A percentile compares a stretch with the other conserved stretches of the same genome.
These are phyloP conservation scores for Dioscorea dumetorum DNA, from an alignment of 106 monocot species.

Conservation along the genomic window DNA sequence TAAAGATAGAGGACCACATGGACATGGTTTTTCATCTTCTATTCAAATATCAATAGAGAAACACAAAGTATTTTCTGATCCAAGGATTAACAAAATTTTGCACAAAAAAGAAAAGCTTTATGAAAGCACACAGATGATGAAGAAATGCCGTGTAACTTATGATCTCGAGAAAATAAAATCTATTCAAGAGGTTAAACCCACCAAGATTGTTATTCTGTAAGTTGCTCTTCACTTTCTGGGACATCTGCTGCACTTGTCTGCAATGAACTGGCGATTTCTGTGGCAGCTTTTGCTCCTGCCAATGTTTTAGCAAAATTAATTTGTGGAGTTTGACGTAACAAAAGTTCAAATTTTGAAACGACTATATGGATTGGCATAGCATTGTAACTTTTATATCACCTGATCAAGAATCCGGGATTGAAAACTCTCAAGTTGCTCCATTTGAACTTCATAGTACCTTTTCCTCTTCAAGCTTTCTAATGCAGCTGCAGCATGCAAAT, in stretches of 20 bases:
- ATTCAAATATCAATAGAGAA: no score
- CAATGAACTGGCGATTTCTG: slow-evolving; percentile 8
- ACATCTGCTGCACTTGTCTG: slow-evolving; percentile 7
- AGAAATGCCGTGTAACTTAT: no score
- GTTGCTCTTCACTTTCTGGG: slow-evolving; percentile 16
- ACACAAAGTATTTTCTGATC: no score
- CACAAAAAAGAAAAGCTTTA: no score
- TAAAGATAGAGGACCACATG: no score
- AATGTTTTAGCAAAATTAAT: slow-evolving; percentile 1
- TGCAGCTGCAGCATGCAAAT: slow-evolving; percentile 34
- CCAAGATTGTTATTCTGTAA: no score
- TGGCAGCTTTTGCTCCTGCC: slow-evolving; percentile 45
- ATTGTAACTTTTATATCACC: slow-evolving; percentile 25
- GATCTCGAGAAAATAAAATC: neutral
- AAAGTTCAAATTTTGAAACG: neutral
- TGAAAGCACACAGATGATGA: no score
- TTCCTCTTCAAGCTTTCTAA: slow-evolving; percentile 77
- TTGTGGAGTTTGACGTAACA: neutral
- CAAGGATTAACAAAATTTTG: no score
- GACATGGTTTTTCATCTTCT: no score
- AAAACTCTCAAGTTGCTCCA: slow-evolving; percentile 57
- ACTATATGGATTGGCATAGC: neutral
- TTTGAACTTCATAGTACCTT: slow-evolving; percentile 69
- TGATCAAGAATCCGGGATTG: slow-evolving; percentile 61
- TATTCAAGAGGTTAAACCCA: neutral